Evolutionary conservation across 495 filamentous ascomycete genomes (phyloP).

Genomic region (Penicillium antarcticum): DNA sequence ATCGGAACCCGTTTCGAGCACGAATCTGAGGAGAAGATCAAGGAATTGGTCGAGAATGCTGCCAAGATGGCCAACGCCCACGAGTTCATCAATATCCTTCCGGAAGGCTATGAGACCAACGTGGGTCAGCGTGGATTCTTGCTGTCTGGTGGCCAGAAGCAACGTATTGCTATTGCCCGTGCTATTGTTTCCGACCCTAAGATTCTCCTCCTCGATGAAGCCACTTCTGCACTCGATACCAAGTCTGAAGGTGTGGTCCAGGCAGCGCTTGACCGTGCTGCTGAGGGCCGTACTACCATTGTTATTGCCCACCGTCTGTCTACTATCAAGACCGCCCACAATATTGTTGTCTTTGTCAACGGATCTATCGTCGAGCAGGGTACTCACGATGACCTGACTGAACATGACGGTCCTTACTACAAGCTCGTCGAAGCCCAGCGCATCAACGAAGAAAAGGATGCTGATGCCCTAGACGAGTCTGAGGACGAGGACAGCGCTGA

Average conservation of each 20-base stretch:
- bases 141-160: constrained; percentile 92
- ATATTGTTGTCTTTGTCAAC: constrained; percentile 88
- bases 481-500: constrained; percentile 30
- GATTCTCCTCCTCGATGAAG: constrained; percentile 91
- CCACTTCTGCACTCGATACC: constrained; percentile 92
- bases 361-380: constrained; percentile 90
- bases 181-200: constrained; percentile 94
- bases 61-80: constrained; percentile 91
- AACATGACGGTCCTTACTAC: constrained; percentile 60
- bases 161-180: constrained; percentile 85
- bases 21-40: constrained; percentile 59
- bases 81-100: constrained; percentile 79
- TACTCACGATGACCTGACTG: constrained; percentile 69
- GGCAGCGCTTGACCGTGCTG: constrained; percentile 81
- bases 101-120: constrained; percentile 88
- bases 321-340: constrained; percentile 90
- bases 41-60: constrained; percentile 70
- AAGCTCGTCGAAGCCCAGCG: constrained; percentile 77
- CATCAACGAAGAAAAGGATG: constrained; percentile 65
- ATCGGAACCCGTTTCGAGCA: constrained; percentile 79
- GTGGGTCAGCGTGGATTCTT: constrained; percentile 94
- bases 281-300: constrained; percentile 90
- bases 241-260: constrained; percentile 95
- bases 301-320: constrained; percentile 93
- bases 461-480: constrained; percentile 34